A percentile compares a stretch with the other conserved stretches of the same genome.
Conservation (phyloP, 768 basidiomycete species). For the Kwoniella shandongensis region DNA sequence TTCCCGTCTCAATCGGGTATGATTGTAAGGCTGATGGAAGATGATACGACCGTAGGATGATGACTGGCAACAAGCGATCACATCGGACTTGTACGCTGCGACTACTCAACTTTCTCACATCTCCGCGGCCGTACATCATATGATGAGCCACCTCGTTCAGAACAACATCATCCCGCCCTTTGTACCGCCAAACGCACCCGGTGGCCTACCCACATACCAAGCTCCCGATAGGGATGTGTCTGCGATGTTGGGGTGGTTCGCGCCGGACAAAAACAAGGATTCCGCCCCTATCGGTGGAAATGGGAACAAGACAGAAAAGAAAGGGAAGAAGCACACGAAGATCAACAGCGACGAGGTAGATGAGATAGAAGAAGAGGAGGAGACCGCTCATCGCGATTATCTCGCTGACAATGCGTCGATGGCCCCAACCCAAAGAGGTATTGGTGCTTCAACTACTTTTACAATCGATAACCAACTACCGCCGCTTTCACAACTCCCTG, state of each 20-base stretch:
- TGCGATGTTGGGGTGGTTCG: conserved; percentile 27
- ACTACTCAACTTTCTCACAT: conserved; percentile 29
- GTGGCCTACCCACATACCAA: conserved; percentile 19
- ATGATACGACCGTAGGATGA: too few species aligned
- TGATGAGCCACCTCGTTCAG: conserved; percentile 26
- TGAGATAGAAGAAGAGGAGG: conserved; percentile 4
- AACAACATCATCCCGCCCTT: conserved; percentile 31
- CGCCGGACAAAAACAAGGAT: conserved; percentile 10
- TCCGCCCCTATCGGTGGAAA: not conserved
- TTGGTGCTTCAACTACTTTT: too few species aligned
- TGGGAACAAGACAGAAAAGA: not conserved
- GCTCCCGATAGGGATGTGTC: conserved; percentile 29
- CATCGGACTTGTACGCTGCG: conserved; percentile 29
- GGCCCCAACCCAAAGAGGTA: too few species aligned
- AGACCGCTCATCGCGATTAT: too few species aligned
- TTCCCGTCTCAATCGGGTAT: too few species aligned
- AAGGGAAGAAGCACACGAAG: not conserved
- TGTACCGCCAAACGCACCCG: conserved; percentile 5
- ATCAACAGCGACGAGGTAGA: conserved; percentile 7
- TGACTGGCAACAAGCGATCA: conserved; percentile 40
- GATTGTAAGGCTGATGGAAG: too few species aligned
- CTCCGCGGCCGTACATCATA: conserved; percentile 33
- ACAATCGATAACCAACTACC: too few species aligned
- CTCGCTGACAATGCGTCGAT: too few species aligned
- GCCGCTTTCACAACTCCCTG: too few species aligned